A percentile compares a stretch with the other conserved stretches of the same genome.
phyloP scores from a whole-genome alignment of 1,139 yeast species.

The Debaryomyces robertsiae region DNA sequence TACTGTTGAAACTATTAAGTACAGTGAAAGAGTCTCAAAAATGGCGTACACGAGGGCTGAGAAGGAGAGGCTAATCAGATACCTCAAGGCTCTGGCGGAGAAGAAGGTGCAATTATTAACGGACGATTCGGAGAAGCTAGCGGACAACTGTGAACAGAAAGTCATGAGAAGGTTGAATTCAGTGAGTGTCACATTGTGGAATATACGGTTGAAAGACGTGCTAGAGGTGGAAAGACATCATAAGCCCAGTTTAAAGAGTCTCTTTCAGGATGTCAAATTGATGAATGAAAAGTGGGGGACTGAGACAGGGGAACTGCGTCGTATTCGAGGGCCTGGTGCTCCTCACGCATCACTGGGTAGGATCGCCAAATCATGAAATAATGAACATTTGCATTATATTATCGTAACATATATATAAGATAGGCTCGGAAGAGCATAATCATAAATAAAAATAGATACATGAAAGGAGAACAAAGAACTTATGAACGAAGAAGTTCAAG shows the following conservation, averaged over 20 bases:
- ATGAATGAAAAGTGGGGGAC: constrained; percentile 11
- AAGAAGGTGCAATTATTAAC: constrained; percentile 22
- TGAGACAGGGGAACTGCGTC: neutral
- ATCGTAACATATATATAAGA: constrained; percentile 1
- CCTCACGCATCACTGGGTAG: constrained; percentile 1
- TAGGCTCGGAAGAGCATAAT: neutral
- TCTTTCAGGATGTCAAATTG: constrained; percentile 33
- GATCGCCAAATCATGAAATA: constrained; percentile 2
- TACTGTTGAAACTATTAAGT: neutral
- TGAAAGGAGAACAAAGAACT: constrained; percentile 6
- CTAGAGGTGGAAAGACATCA: constrained; percentile 48
- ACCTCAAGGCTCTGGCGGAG: constrained; percentile 26
- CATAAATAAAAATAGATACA: constrained; percentile 8
- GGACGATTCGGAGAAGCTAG: constrained; percentile 20
- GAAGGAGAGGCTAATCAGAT: constrained; percentile 37
- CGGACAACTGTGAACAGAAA: constrained; percentile 27
- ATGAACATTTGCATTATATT: neutral
- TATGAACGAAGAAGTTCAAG: constrained; percentile 26
- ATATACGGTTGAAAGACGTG: constrained; percentile 39
- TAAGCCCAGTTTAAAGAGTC: constrained; percentile 30
- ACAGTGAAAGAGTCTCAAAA: neutral
- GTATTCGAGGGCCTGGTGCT: neutral
- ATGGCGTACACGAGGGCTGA: constrained; percentile 36
- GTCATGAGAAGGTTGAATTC: constrained; percentile 39
- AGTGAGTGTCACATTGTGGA: constrained; percentile 46